A percentile compares a stretch with the other conserved stretches of the same genome.
phyloP scores from a whole-genome alignment of 192 early-diverging fungal species.

The Coemansia sp. region DNA sequence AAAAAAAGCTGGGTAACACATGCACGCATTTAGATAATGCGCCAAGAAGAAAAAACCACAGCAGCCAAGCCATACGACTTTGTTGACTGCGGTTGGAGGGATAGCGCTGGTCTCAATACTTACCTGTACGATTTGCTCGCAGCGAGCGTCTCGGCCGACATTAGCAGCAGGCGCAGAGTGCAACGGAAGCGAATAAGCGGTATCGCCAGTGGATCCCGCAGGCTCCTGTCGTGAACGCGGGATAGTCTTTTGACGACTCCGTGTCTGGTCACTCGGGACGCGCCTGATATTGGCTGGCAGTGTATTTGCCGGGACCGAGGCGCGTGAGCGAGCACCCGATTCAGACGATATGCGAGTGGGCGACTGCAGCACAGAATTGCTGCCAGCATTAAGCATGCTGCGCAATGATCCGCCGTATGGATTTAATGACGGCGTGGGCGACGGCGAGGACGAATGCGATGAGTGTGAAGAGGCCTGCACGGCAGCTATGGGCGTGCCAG shows the following conservation, averaged over 20 bases:
- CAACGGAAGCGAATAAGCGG: background rate
- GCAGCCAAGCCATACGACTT: background rate
- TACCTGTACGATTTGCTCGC: slow-evolving; percentile 39
- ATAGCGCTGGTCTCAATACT: background rate
- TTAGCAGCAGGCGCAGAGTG: slow-evolving; percentile 1
- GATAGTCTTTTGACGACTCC: background rate
- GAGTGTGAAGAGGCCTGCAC: slow-evolving; percentile 20
- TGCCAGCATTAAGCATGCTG: slow-evolving; percentile 14
- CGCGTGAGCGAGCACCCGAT: background rate
- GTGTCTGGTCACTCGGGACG: background rate
- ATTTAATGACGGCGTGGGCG: slow-evolving; percentile 46
- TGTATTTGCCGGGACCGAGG: background rate
- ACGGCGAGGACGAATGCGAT: slow-evolving; percentile 42
- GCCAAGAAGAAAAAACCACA: too few relatives aligned
- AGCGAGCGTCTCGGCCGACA: slow-evolving; percentile 28
- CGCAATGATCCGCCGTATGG: slow-evolving; percentile 35
- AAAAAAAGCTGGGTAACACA: background rate
- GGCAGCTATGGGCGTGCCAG: slow-evolving; percentile 15
- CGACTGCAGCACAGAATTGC: background rate
- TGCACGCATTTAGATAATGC: background rate
- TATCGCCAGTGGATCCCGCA: background rate
- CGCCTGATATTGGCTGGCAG: slow-evolving; percentile 48
- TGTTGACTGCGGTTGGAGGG: background rate
- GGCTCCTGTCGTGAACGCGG: background rate
- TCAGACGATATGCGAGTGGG: background rate